Conservation (phyloP, 2,329 filamentous ascomycete genomes). For the Colletotrichum echinochloae region DNA sequence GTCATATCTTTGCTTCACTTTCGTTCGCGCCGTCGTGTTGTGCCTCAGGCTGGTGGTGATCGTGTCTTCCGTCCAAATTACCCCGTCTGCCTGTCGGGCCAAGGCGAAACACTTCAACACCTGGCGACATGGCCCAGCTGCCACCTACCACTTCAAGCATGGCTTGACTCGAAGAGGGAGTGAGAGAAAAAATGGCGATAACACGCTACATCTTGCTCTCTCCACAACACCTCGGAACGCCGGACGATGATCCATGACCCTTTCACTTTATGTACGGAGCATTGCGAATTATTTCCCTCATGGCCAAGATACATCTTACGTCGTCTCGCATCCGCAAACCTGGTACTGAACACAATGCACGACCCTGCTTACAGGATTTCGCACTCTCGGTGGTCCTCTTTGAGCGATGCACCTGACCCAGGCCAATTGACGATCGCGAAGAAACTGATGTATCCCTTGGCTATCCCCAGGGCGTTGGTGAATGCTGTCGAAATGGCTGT, state of each 20-base stretch:
- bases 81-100: constrained; percentile 18
- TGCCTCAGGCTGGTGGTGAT: constrained; percentile 17
- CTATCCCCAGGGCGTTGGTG: background rate
- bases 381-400: background rate
- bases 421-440: background rate
- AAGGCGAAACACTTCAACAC: constrained; percentile 35
- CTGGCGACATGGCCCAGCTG: constrained; percentile 33
- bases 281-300: constrained; percentile 34
- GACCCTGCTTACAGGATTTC: background rate
- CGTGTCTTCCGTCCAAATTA: background rate
- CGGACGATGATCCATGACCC: constrained; percentile 38
- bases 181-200: constrained; percentile 36
- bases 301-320: constrained; percentile 12
- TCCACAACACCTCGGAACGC: constrained; percentile 31
- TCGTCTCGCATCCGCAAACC: background rate
- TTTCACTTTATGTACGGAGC: constrained; percentile 24
- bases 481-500: background rate
- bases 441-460: background rate
- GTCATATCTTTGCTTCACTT: constrained; percentile 17
- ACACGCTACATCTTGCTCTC: constrained; percentile 22
- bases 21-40: constrained; percentile 7
- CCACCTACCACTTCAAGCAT: constrained; percentile 29
- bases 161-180: constrained; percentile 41
- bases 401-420: constrained; percentile 1
- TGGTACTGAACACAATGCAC: background rate